Evolutionary conservation across 495 filamentous ascomycete species (phyloP).

Genomic region (Neurospora sp.): DNA sequence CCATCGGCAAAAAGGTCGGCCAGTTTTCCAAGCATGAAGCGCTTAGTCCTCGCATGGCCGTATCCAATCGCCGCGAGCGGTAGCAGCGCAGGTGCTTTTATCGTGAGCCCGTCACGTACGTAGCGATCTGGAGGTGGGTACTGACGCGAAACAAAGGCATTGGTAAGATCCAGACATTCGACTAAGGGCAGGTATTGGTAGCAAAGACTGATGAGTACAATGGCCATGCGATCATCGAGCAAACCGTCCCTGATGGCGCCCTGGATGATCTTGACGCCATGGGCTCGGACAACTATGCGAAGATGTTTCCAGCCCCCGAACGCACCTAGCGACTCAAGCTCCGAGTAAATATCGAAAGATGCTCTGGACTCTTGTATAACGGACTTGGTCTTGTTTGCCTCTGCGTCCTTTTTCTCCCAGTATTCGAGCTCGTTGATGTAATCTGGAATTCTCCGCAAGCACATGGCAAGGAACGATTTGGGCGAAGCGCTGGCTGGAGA

Average conservation of each 20-base stretch:
- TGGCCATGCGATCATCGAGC: slow-evolving; percentile 28
- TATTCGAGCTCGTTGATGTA: slow-evolving; percentile 53
- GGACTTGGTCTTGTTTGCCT: slow-evolving; percentile 36
- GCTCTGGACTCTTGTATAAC: slow-evolving; percentile 27
- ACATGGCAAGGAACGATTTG: slow-evolving; percentile 54
- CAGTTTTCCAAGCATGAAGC: slow-evolving; percentile 27
- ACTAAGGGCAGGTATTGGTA: slow-evolving; percentile 21
- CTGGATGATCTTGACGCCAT: slow-evolving; percentile 49
- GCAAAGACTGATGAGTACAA: slow-evolving; percentile 33
- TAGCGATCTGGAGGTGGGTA: slow-evolving; percentile 26
- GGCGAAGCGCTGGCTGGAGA: slow-evolving; percentile 7
- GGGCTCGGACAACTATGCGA: slow-evolving; percentile 52
- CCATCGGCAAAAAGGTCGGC: slow-evolving; percentile 22
- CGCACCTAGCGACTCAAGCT: slow-evolving; percentile 53
- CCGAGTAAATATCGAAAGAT: slow-evolving; percentile 49
- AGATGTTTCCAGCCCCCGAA: slow-evolving; percentile 56
- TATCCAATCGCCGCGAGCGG: slow-evolving; percentile 22
- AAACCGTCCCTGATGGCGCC: slow-evolving; percentile 43
- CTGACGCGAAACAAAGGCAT: slow-evolving; percentile 20
- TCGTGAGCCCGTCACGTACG: slow-evolving; percentile 17
- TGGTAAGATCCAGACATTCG: slow-evolving; percentile 34
- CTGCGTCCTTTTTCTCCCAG: slow-evolving; percentile 38
- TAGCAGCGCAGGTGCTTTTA: slow-evolving; percentile 11
- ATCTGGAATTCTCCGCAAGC: slow-evolving; percentile 49
- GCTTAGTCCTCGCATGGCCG: slow-evolving; percentile 11